Evolutionary conservation across 2,329 filamentous ascomycete genomes (phyloP).

Genomic region (Pseudocercospora crystallina): DNA sequence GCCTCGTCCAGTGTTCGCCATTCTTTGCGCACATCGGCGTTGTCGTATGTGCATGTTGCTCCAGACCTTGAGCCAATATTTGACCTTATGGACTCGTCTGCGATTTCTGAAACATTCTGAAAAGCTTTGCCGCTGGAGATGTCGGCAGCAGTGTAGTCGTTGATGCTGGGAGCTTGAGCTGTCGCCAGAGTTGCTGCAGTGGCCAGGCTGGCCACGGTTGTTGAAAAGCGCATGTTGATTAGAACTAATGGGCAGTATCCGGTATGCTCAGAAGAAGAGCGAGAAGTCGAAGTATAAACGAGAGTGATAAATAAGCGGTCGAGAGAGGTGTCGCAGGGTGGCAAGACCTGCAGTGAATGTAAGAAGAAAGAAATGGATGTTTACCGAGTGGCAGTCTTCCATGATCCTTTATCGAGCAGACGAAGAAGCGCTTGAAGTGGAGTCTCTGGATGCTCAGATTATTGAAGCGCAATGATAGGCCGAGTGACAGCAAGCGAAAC

Average conservation of each 20-base stretch:
- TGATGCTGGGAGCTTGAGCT: conserved; percentile 25
- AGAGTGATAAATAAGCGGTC: conserved; percentile 5
- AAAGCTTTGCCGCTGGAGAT: conserved; percentile 33
- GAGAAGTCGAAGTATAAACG: conserved; percentile 7
- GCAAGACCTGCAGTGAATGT: conserved; percentile 8
- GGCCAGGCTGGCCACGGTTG: conserved; percentile 8
- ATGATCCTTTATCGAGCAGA: too few relatives aligned
- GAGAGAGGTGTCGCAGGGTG: conserved; percentile 1
- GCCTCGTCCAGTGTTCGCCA: conserved; percentile 29
- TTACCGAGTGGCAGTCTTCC: background rate
- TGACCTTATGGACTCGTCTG: conserved; percentile 29
- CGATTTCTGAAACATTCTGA: conserved; percentile 29
- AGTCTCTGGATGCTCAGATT: too few relatives aligned
- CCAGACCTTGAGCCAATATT: conserved; percentile 26
- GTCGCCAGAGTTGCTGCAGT: conserved; percentile 21
- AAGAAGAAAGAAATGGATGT: background rate
- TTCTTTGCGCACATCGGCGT: conserved; percentile 28
- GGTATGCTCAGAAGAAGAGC: background rate
- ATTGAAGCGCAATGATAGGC: too few relatives aligned
- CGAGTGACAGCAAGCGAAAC: too few relatives aligned
- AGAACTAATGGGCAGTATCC: conserved; percentile 5
- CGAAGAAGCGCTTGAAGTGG: background rate
- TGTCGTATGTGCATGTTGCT: conserved; percentile 31
- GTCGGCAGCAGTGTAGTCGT: conserved; percentile 27
- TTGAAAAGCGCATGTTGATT: conserved; percentile 21